These are phyloP conservation scores for Pezicula rhizophila DNA, from an alignment of 2,329 filamentous ascomycete species.

Conservation along the genomic window DNA sequence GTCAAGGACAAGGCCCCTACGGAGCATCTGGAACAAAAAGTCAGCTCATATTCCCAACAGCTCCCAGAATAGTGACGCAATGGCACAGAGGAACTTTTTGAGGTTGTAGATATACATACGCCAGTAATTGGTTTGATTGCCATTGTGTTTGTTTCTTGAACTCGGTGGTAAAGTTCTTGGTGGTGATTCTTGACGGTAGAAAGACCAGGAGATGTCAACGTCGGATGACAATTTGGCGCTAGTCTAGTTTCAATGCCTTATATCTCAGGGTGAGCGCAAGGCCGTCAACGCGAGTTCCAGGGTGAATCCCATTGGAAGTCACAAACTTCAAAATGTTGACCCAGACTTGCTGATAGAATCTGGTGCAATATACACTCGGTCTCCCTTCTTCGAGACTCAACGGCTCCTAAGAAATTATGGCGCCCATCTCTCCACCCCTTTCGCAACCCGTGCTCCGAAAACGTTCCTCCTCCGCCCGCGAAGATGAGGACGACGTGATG, in stretches of 20 bases:
- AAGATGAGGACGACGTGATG: constrained; percentile 19
- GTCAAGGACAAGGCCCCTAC: constrained; percentile 50
- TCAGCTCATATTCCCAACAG: constrained; percentile 20
- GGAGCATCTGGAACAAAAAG: constrained; percentile 44
- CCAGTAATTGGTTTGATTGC: constrained; percentile 31
- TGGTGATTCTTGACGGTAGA: constrained; percentile 21
- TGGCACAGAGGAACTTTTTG: neutral
- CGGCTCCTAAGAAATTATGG: constrained; percentile 8
- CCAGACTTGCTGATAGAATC: neutral
- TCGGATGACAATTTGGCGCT: constrained; percentile 12
- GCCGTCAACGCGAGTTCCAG: neutral
- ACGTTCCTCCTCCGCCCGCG: constrained; percentile 15
- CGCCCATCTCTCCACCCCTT: constrained; percentile 17
- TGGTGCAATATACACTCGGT: neutral
- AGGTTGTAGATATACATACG: constrained; percentile 20
- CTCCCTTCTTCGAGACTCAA: no score
- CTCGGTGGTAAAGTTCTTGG: constrained; percentile 20
- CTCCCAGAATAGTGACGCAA: constrained; percentile 5
- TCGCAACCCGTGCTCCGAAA: constrained; percentile 18
- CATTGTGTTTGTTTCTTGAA: constrained; percentile 23
- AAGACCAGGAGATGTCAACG: constrained; percentile 12
- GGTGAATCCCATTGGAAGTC: neutral
- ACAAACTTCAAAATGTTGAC: neutral
- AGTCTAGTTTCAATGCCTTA: neutral
- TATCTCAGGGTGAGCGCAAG: neutral